phyloP scores from a whole-genome alignment of 1,284 basidiomycete genomes.

The Ceratobasidium sp. region DNA sequence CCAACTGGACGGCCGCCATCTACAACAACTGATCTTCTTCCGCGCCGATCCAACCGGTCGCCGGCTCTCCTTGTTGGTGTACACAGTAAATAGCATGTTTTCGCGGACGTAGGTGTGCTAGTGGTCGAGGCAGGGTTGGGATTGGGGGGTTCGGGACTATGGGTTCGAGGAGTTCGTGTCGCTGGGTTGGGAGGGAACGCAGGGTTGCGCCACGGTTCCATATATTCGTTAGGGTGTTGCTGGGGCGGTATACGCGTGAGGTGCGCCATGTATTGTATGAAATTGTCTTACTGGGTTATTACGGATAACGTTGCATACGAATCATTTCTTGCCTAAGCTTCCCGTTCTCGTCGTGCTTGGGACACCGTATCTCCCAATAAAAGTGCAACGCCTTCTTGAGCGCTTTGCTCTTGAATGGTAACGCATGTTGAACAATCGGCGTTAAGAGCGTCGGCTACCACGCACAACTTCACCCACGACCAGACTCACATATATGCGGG shows the following conservation, averaged over 20 bases:
- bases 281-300: slow-evolving; percentile 85
- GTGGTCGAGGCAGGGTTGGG: slow-evolving; percentile 98
- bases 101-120: slow-evolving; percentile 98
- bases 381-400: slow-evolving; percentile 99
- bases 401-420: slow-evolving; percentile 96
- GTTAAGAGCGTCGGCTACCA: slow-evolving; percentile 35
- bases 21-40: slow-evolving; percentile 90
- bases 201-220: slow-evolving; percentile 97
- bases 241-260: slow-evolving; percentile 54
- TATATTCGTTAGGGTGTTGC: slow-evolving; percentile 99
- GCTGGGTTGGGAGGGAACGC: slow-evolving; percentile 95
- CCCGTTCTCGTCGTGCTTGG: slow-evolving; percentile 96
- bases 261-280: not conserved
- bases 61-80: slow-evolving; percentile 93
- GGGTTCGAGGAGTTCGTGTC: slow-evolving; percentile 96
- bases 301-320: slow-evolving; percentile 97
- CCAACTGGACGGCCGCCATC: slow-evolving; percentile 95
- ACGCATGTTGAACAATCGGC: slow-evolving; percentile 92
- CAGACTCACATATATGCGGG: slow-evolving; percentile 66
- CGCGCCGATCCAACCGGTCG: slow-evolving; percentile 88
- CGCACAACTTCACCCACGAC: slow-evolving; percentile 46
- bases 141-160: slow-evolving; percentile 92
- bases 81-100: slow-evolving; percentile 97
- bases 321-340: slow-evolving; percentile 99
- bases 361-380: slow-evolving; percentile 99